phyloP scores from a whole-genome alignment of 306 rosid genomes.

The Acacia acuminata region DNA sequence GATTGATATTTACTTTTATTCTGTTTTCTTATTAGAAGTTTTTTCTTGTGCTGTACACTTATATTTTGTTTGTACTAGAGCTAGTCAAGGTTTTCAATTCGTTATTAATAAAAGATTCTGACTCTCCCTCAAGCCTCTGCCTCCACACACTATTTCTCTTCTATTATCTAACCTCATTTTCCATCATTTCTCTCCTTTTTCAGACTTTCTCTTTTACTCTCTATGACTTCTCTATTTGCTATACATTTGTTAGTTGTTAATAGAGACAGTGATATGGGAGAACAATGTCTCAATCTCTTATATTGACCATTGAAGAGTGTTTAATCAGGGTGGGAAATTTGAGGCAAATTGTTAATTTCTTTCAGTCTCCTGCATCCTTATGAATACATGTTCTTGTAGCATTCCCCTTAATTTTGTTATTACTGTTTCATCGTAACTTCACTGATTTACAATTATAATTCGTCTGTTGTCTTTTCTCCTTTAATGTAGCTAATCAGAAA shows the following conservation, averaged over 20 bases:
- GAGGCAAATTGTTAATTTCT: background rate
- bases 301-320: background rate
- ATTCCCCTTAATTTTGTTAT: slow-evolving; percentile 21
- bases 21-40: background rate
- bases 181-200: background rate
- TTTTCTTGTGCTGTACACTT: background rate
- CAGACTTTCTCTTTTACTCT: background rate
- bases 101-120: background rate
- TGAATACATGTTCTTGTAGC: background rate
- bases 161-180: background rate
- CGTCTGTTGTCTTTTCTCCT: slow-evolving; percentile 39
- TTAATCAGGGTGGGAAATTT: background rate
- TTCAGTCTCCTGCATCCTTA: slow-evolving; percentile 12
- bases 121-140: background rate
- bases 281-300: slow-evolving; percentile 8
- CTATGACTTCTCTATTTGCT: background rate
- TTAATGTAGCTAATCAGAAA: slow-evolving; percentile 77
- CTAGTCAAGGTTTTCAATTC: background rate
- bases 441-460: slow-evolving; percentile 22
- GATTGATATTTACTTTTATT: no score
- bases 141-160: background rate
- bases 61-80: background rate
- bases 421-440: slow-evolving; percentile 14
- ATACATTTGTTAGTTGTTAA: background rate
- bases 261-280: background rate